Evolutionary conservation across 257 asterid species (phyloP).

Genomic region (Solanum paucissectum): DNA sequence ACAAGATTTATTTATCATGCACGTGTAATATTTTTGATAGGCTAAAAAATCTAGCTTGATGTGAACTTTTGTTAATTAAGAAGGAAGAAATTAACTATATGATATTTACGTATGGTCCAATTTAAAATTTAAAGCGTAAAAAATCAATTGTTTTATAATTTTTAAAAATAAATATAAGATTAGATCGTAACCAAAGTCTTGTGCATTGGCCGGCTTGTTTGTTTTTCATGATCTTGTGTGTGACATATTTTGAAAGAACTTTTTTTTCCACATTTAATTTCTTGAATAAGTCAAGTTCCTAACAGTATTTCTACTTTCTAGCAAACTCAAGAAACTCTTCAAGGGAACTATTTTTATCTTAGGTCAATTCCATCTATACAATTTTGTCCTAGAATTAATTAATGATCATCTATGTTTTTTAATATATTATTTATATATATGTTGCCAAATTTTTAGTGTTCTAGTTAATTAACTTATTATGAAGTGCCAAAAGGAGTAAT

Average conservation of each 20-base stretch:
- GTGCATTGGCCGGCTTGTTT: background rate
- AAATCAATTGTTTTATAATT: no score
- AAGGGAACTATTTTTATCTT: background rate
- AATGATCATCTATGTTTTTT: background rate
- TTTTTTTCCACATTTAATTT: background rate
- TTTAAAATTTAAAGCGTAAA: background rate
- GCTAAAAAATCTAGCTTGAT: background rate
- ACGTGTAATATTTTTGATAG: background rate
- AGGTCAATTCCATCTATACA: background rate
- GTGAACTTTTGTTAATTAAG: background rate
- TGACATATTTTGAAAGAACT: background rate
- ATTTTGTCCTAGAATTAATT: background rate
- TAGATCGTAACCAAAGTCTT: background rate
- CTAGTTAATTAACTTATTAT: background rate
- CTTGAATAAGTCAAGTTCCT: background rate
- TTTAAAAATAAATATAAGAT: background rate
- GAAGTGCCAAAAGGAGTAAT: background rate
- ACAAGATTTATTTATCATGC: background rate
- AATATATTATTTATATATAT: no score
- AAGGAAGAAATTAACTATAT: background rate
- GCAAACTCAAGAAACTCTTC: background rate
- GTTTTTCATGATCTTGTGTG: background rate
- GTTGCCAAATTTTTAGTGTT: background rate
- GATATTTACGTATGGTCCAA: background rate
- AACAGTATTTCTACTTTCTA: background rate